Conservation (phyloP, 768 basidiomycete genomes). For the Rhodotorula sphaerocarpa region DNA sequence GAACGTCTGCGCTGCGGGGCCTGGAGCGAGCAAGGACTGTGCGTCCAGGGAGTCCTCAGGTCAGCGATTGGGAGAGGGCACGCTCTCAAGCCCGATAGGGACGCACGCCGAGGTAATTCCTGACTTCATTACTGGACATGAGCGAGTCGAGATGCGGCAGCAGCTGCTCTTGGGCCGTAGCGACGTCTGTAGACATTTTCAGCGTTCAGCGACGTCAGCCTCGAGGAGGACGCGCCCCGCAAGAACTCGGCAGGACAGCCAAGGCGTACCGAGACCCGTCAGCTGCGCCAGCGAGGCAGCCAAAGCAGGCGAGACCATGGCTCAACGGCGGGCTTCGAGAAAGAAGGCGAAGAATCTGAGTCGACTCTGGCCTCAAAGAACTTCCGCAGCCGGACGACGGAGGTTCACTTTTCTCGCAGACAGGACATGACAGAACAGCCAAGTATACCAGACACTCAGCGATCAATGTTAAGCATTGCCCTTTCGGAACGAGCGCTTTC, state of each 20-base stretch:
- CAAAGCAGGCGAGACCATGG: neutral
- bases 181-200: neutral
- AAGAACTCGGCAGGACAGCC: too few relatives aligned
- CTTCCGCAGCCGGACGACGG: too few relatives aligned
- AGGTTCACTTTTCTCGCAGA: too few relatives aligned
- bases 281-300: conserved; percentile 14
- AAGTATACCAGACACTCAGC: too few relatives aligned
- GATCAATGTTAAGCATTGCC: too few relatives aligned
- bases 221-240: neutral
- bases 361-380: neutral
- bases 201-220: neutral
- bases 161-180: conserved; percentile 7
- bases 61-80: neutral
- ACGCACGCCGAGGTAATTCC: conserved; percentile 18
- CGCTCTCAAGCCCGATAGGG: neutral
- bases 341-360: neutral
- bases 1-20: conserved; percentile 2
- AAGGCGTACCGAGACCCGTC: conserved; percentile 22
- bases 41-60: neutral
- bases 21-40: conserved; percentile 17
- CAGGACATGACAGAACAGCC: too few relatives aligned
- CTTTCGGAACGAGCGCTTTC: too few relatives aligned
- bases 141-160: conserved; percentile 16
- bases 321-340: too few relatives aligned
- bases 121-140: neutral